phyloP scores from a whole-genome alignment of 805 yeast genomes.

The Monosporozyma siamensis region DNA sequence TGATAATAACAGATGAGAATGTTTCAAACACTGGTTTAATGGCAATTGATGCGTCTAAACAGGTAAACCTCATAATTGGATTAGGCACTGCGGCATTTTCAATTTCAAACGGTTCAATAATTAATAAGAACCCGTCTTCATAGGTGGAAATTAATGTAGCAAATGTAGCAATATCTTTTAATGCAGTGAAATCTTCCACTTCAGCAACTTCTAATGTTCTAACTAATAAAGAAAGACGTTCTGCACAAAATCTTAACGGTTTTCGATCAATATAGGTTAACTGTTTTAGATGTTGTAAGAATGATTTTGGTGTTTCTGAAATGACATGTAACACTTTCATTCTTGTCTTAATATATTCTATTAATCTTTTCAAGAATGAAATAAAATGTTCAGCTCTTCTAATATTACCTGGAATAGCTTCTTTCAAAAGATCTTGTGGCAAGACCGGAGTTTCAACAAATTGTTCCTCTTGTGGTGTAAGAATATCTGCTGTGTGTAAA shows the following conservation, averaged over 20 bases:
- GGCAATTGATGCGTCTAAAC: constrained; percentile 96
- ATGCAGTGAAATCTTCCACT: constrained; percentile 84
- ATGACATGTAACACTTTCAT: constrained; percentile 97
- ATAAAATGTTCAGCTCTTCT: constrained; percentile 95
- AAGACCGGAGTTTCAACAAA: constrained; percentile 83
- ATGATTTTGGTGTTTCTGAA: constrained; percentile 94
- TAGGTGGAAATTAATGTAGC: constrained; percentile 94
- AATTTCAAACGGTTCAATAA: constrained; percentile 91
- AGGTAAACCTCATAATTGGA: constrained; percentile 86
- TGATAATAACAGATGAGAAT: constrained; percentile 84
- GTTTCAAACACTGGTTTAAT: constrained; percentile 94
- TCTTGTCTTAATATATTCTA: constrained; percentile 89
- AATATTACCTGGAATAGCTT: constrained; percentile 95
- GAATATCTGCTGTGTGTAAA: constrained; percentile 67
- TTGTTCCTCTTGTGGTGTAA: constrained; percentile 39
- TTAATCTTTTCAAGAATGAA: constrained; percentile 82
- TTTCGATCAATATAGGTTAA: constrained; percentile 86
- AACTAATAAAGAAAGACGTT: constrained; percentile 77
- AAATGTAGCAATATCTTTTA: constrained; percentile 92
- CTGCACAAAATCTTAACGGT: constrained; percentile 87
- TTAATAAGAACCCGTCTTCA: constrained; percentile 84
- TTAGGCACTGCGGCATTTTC: constrained; percentile 95
- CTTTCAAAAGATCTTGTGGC: constrained; percentile 75
- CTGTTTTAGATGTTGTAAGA: constrained; percentile 85
- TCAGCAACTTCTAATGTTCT: constrained; percentile 81